Evolutionary conservation across 345 rosid species (phyloP).

Genomic region (Gossypium mustelinum): DNA sequence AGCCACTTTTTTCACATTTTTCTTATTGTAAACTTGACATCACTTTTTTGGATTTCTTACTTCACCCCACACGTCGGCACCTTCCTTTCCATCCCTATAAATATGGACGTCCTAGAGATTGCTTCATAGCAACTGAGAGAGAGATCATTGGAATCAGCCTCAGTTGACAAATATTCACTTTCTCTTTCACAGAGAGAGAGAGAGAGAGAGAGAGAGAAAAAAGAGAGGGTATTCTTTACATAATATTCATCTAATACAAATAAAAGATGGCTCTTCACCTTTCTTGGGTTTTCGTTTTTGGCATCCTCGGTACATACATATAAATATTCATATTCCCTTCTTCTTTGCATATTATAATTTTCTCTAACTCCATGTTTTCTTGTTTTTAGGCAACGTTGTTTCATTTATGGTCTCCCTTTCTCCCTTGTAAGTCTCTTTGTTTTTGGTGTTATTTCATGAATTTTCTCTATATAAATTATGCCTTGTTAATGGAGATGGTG

Average conservation of each 20-base stretch:
- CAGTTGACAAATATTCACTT: not conserved
- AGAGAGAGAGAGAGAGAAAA: not conserved
- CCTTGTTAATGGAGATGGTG: too few species aligned
- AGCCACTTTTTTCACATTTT: not conserved
- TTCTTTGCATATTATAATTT: not conserved
- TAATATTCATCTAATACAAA: not conserved
- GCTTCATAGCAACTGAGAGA: not conserved
- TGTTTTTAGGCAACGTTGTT: conserved; percentile 4
- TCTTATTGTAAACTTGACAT: not conserved
- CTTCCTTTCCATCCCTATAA: not conserved
- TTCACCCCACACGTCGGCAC: not conserved
- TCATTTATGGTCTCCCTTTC: conserved; percentile 9
- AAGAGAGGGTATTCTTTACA: not conserved
- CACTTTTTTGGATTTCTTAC: not conserved
- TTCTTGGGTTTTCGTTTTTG: conserved; percentile 3
- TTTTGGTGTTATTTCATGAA: not conserved
- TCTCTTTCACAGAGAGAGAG: not conserved
- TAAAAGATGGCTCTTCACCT: conserved; percentile 10
- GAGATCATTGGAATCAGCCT: not conserved
- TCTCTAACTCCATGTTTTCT: not conserved
- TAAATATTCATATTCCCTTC: not conserved
- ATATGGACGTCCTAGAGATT: not conserved
- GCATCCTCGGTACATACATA: conserved; percentile 2
- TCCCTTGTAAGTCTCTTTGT: conserved; percentile 1
- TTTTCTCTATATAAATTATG: too few species aligned